Conservation (phyloP, 2,329 filamentous ascomycete genomes). For the Fusarium sp. region DNA sequence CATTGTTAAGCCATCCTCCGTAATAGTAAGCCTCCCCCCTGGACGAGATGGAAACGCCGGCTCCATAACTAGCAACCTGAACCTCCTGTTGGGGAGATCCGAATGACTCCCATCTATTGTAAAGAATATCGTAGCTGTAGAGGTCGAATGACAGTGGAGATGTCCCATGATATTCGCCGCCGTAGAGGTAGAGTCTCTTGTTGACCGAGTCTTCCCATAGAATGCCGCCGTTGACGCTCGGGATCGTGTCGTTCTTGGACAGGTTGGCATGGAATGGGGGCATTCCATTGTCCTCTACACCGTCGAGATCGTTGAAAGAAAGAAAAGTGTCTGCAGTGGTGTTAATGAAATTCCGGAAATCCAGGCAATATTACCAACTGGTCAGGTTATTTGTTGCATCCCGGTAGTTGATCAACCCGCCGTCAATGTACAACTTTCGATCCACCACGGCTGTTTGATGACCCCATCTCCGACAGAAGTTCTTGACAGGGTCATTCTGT, state of each 20-base stretch:
- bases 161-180: background rate
- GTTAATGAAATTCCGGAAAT: background rate
- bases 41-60: constrained; percentile 1
- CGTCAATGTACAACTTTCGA: constrained; percentile 10
- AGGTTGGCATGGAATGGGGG: background rate
- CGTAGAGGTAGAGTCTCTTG: constrained; percentile 16
- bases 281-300: background rate
- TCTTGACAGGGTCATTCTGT: constrained; percentile 6
- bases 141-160: background rate
- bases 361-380: background rate
- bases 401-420: constrained; percentile 11
- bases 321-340: background rate
- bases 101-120: constrained; percentile 1
- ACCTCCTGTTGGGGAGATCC: background rate
- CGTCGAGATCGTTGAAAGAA: constrained; percentile 7
- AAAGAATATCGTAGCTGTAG: constrained; percentile 18
- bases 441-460: constrained; percentile 15
- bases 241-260: constrained; percentile 14
- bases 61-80: constrained; percentile 5
- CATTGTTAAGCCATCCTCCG: constrained; percentile 6
- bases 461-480: constrained; percentile 14
- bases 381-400: background rate
- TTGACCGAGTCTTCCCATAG: constrained; percentile 20
- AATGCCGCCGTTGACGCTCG: constrained; percentile 12
- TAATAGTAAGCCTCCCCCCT: constrained; percentile 20